Evolutionary conservation across 139 green algal genomes (phyloP).

Genomic region (Chlamydomonas incerta): DNA sequence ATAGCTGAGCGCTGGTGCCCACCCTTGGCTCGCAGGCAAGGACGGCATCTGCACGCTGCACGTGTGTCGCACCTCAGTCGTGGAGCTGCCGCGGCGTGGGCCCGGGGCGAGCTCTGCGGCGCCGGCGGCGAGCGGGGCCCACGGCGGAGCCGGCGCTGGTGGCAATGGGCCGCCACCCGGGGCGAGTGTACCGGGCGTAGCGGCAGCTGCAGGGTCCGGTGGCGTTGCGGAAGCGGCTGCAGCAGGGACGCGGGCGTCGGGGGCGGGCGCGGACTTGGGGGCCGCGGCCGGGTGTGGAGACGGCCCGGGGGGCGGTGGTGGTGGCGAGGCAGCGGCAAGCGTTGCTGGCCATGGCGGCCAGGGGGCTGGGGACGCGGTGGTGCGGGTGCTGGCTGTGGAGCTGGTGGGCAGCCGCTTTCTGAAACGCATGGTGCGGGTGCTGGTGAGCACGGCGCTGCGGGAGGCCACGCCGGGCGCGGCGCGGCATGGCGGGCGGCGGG

Average conservation of each 20-base stretch:
- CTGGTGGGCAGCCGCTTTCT: constrained; percentile 66
- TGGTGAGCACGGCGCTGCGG: constrained; percentile 52
- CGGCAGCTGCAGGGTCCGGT: background rate
- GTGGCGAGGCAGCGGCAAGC: background rate
- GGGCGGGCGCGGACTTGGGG: background rate
- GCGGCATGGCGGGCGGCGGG: background rate
- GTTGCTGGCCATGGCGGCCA: too few species aligned
- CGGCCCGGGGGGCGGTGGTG: background rate
- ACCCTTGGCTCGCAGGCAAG: constrained; percentile 53
- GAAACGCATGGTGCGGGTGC: constrained; percentile 58
- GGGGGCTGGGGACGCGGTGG: background rate
- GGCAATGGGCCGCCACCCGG: too few species aligned
- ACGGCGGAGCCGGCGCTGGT: too few species aligned
- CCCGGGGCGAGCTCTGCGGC: too few species aligned
- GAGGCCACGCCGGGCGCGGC: constrained; percentile 20
- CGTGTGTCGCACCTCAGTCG: constrained; percentile 20
- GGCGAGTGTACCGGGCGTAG: too few species aligned
- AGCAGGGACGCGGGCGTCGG: too few species aligned
- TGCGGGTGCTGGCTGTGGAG: constrained; percentile 55
- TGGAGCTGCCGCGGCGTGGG: constrained; percentile 36
- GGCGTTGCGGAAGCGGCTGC: too few species aligned
- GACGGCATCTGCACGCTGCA: constrained; percentile 51
- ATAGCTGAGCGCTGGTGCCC: background rate
- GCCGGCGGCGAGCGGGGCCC: too few species aligned
- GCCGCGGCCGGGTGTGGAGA: background rate